These are phyloP conservation scores for Nemophila menziesii DNA, from an alignment of 257 asterid species.

Conservation along the genomic window DNA sequence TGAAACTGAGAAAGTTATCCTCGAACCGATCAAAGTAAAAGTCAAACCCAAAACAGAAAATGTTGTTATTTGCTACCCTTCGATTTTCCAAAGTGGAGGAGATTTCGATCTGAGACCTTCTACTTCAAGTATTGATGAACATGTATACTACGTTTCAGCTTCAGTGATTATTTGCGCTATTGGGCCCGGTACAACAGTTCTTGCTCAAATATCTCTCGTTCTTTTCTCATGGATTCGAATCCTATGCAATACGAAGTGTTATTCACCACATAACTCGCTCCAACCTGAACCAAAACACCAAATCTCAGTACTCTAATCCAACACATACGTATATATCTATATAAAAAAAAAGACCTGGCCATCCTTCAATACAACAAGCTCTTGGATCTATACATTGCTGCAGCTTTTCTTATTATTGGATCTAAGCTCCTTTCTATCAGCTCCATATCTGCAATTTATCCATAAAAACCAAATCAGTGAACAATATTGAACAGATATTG, in stretches of 20 bases:
- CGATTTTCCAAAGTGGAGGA: slow-evolving; percentile 79
- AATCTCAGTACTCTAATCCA: too few relatives aligned
- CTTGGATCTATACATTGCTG: too few relatives aligned
- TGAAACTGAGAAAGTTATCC: slow-evolving; percentile 59
- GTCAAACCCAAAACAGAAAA: slow-evolving; percentile 65
- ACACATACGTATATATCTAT: too few relatives aligned
- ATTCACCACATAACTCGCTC: too few relatives aligned
- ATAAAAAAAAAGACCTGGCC: too few relatives aligned
- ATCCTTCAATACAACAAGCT: too few relatives aligned
- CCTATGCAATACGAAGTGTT: slow-evolving; percentile 39
- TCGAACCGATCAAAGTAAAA: slow-evolving; percentile 49
- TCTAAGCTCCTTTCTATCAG: too few relatives aligned
- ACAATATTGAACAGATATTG: too few relatives aligned
- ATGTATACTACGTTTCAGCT: slow-evolving; percentile 41
- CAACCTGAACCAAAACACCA: too few relatives aligned
- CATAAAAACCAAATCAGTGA: too few relatives aligned
- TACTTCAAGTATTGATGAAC: slow-evolving; percentile 55
- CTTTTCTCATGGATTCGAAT: slow-evolving; percentile 49
- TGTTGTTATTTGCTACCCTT: slow-evolving; percentile 78
- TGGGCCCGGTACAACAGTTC: slow-evolving; percentile 68
- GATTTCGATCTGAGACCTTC: slow-evolving; percentile 56
- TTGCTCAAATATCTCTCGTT: slow-evolving; percentile 67
- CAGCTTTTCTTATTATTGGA: too few relatives aligned
- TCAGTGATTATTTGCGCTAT: slow-evolving; percentile 62
- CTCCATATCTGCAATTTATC: too few relatives aligned